Evolutionary conservation across 1,139 yeast genomes (phyloP), one percentile per base, ranked within the genome.

Genomic region (Protomyces macrosporus): DNA sequence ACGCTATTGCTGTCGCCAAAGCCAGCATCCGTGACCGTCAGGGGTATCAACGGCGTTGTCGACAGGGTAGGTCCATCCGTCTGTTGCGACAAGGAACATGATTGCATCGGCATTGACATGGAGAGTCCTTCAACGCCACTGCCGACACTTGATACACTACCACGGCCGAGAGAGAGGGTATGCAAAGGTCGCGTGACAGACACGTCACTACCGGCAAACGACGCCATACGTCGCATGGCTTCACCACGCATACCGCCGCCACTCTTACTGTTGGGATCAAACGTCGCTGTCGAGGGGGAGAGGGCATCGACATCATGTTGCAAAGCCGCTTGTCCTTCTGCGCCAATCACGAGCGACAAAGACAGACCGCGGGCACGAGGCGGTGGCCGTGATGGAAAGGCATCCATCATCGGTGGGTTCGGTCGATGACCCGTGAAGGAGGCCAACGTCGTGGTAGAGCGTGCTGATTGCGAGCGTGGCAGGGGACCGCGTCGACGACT

Each of bases 121-220:
- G 23, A 23, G 2, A 23, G 2, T 2, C 23, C 23, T 23, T 23
- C 23, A 23, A 23, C 23, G 23, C 23, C 23, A 23, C 23, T 23
- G 23, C 23, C 23, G 2, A 23, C 23, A 23, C 23, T 23, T 1
- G 23, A 23, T 23, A 23, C 1, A 23, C 53, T 55, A 45, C 53
- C 36, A 34, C 32, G 45, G 34, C 33, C 53, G 34, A 54, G 51
- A 7, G 53, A 45, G 45, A 55, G 33, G 45, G 45, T 45, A 34
- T 45, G 33, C 16, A 58, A 51, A 6, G 55, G 42, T 10, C 52
- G 33, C 16, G 62, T 51, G 34, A 58, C 45, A 37, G 62, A 58
- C 9, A 35, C 30, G 32, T 58, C 62, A 23, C 62, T 58, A 5
- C 62, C 62, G 3, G 56, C 62, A 42, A 55, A 51, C 53, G 62